Base-by-base conservation (phyloP, 257 asterid species). In the Leptodermis oblonga region DNA sequence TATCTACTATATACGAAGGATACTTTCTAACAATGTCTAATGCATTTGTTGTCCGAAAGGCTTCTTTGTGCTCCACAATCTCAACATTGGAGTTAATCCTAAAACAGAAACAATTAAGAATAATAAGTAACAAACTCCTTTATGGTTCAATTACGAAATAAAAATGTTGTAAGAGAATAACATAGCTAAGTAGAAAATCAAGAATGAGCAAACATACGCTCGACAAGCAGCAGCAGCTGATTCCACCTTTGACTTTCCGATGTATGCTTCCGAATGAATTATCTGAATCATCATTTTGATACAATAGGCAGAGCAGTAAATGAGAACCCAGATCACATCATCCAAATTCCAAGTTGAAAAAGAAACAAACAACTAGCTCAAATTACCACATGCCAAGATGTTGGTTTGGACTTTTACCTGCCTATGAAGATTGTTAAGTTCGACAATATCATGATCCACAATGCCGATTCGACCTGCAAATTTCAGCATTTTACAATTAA, bases 181-280 rank as follows among this genome's bases (percentile, higher is more conserved):
- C 7, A 37, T 45, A 60, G 49, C 41, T 67, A 15, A 62, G 7
- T 37, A 58, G 15, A 70, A 11, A 34, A 46, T 42, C 61, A 31
- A 66, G 59, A 53, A 34, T 3, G 73, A 67, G 79, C 10, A 46
- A n/a, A 69, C 90, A 76, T 89, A 91, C 97, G 90, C 88, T 31
- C 85, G 90, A 78, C 99, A 94, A 75, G 97, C 87, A 75, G 96
- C 96, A 67, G 99, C 97, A 76, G 99, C 99, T 62, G 97, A 94
- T 81, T 94, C 99, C 75, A 91, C 97, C 84, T 94, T 91, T 52
- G 99, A 83, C 83, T 81, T 81, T 65, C 99, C 99, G 74, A 94
- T 88, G 76, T 81, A 86, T 78, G 91, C 89, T 86, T 94, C 99
- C n/a, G 93, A 59, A 46, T 94, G 99, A 76, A 94, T 94, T 67